Base-by-base conservation (phyloP, 768 basidiomycete species). In the Russula sp. region DNA sequence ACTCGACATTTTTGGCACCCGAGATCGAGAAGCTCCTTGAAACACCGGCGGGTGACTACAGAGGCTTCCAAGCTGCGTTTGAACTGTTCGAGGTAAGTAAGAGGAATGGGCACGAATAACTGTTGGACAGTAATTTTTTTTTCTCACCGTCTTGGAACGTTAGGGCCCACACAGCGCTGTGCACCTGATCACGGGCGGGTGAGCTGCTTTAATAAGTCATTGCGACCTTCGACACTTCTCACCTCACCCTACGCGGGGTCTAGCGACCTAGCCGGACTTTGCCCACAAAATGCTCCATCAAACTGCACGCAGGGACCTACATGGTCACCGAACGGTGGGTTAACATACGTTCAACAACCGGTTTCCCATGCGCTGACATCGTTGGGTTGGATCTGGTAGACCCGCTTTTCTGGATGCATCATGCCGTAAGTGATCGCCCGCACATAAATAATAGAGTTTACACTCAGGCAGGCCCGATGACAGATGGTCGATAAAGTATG, bases 401-500 rank as follows among this genome's bases (percentile, higher is more conserved):
- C 7, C 74, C 75, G 3, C 58, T 75, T 20, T 75, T 75, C 65
- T 75, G 65, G 65, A 42, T 75, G 47, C 73, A 75, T 66, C 75
- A 75, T 58, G 71, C 70, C 1, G 75, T 75, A 53, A 55, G 70
- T 43, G 20, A 29, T 36, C n/a, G 5, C 50, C 20, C 13, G 9
- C 13, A n/a, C 10, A 29, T 42, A 18, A 18, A 20, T 5, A 11
- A 35, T 14, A 2, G 8, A 18, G 8, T 18, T 35, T 25, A 7
- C n/a, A 25, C 49, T 45, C 14, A 59, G 7, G 8, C 16, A 1
- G 34, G 22, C 32, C 29, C 20, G 45, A 6, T n/a, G 25, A 36
- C 58, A 71, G 71, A 75, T 74, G 74, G 65, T 76, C 51, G 75
- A 75, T 64, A 73, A 73, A 58, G 56, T 75, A 16, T 76, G 75